These are phyloP conservation scores for Candida caryicola DNA, from an alignment of 805 yeast genomes.

Conservation along the genomic window DNA sequence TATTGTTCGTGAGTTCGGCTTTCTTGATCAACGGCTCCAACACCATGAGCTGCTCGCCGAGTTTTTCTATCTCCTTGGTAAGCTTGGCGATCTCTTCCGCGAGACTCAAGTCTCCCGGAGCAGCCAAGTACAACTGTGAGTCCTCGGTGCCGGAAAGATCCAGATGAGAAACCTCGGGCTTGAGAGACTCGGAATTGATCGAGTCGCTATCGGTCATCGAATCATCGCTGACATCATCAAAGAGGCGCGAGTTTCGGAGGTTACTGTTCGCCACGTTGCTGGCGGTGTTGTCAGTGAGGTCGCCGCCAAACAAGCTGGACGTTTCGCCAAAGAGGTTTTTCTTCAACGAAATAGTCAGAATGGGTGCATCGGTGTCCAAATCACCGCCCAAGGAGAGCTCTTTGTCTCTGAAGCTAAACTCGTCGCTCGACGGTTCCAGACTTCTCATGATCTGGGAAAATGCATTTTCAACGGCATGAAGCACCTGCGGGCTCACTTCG, in stretches of 20 bases:
- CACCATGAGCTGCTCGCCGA: constrained; percentile 61
- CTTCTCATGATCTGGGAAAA: constrained; percentile 54
- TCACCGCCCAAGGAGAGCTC: background rate
- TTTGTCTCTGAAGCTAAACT: background rate
- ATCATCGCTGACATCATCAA: constrained; percentile 36
- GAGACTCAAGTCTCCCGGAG: constrained; percentile 66
- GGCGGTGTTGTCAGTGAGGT: background rate
- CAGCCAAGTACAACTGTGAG: constrained; percentile 50
- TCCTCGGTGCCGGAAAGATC: constrained; percentile 3
- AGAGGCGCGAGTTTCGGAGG: constrained; percentile 26
- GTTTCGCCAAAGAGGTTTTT: constrained; percentile 23
- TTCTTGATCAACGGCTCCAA: constrained; percentile 68
- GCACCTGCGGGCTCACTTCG: constrained; percentile 43
- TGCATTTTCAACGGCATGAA: constrained; percentile 67
- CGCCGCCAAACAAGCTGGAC: constrained; percentile 30
- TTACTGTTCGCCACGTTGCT: too few relatives aligned
- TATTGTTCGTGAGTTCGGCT: constrained; percentile 81
- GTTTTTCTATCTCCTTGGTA: constrained; percentile 52
- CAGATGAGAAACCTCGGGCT: constrained; percentile 8
- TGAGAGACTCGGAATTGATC: constrained; percentile 18
- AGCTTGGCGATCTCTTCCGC: constrained; percentile 66
- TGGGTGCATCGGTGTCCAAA: constrained; percentile 1
- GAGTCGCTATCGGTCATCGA: constrained; percentile 35
- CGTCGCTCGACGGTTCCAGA: constrained; percentile 7
- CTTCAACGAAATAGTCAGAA: constrained; percentile 11